These are phyloP conservation scores for Euphorbia pulcherrima DNA, from an alignment of 345 rosid genomes.

Conservation along the genomic window DNA sequence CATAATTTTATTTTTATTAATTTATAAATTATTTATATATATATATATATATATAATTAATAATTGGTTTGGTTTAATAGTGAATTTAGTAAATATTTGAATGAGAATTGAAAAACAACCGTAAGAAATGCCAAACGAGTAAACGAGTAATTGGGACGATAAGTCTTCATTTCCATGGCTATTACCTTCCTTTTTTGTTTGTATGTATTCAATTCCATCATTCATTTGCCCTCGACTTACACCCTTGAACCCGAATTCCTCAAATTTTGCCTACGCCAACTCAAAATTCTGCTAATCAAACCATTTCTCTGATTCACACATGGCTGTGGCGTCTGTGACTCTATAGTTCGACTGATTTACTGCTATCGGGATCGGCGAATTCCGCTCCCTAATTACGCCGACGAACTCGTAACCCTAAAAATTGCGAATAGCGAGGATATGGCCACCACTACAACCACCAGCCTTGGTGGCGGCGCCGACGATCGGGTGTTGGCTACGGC, in stretches of 20 bases:
- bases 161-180: slow-evolving; percentile 2
- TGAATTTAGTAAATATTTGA: too few relatives aligned
- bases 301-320: too few relatives aligned
- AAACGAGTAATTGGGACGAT: not conserved
- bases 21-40: too few relatives aligned
- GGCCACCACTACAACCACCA: slow-evolving; percentile 27
- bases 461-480: slow-evolving; percentile 39
- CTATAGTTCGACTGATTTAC: not conserved
- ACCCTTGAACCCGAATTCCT: not conserved
- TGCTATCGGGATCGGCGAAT: not conserved
- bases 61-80: too few relatives aligned
- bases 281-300: too few relatives aligned
- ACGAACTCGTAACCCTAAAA: slow-evolving; percentile 4
- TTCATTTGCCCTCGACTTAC: too few relatives aligned
- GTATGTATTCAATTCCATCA: not conserved
- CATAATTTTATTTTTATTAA: too few relatives aligned
- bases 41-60: too few relatives aligned
- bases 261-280: too few relatives aligned
- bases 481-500: slow-evolving; percentile 97
- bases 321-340: not conserved
- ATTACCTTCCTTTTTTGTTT: not conserved
- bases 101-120: too few relatives aligned
- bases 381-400: not conserved
- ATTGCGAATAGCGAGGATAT: not conserved
- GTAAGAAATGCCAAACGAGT: not conserved